Evolutionary conservation across 768 basidiomycete species (phyloP).

Genomic region (Mrakia blollopis): DNA sequence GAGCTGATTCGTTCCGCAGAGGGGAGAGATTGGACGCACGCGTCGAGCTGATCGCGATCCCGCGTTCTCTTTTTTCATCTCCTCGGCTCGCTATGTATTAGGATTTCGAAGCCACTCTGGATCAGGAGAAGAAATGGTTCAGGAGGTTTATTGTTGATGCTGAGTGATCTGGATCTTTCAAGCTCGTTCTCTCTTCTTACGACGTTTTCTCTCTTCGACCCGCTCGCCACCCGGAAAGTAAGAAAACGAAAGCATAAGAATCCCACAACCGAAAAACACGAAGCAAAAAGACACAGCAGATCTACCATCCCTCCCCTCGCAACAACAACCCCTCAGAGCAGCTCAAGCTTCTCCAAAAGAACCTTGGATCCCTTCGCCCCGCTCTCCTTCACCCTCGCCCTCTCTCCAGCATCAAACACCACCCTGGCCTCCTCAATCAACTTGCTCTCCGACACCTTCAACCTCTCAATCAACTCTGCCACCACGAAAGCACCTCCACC

Average conservation of each 20-base stretch:
- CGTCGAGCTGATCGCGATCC: background rate
- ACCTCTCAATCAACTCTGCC: constrained; percentile 63
- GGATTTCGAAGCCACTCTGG: background rate
- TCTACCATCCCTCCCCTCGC: background rate
- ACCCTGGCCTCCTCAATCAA: constrained; percentile 47
- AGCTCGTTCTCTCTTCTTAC: too few species aligned
- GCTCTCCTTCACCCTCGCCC: constrained; percentile 52
- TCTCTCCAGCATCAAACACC: constrained; percentile 57
- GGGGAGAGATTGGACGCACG: background rate
- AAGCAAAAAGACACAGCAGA: too few species aligned
- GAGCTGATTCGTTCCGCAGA: too few species aligned
- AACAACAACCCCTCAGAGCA: background rate
- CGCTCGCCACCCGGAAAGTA: too few species aligned
- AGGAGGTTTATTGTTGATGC: background rate
- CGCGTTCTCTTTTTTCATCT: too few species aligned
- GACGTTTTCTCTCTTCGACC: too few species aligned
- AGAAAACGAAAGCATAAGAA: too few species aligned
- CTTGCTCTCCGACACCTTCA: constrained; percentile 42
- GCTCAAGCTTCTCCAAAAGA: constrained; percentile 57
- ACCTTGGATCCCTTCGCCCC: constrained; percentile 66
- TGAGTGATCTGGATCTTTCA: background rate
- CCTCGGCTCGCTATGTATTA: background rate
- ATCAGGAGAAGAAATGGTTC: background rate
- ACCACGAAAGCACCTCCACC: constrained; percentile 68
- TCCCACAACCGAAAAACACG: too few species aligned